These are phyloP conservation scores for Ballota nigra DNA, from an alignment of 257 asterid genomes.

Conservation along the genomic window DNA sequence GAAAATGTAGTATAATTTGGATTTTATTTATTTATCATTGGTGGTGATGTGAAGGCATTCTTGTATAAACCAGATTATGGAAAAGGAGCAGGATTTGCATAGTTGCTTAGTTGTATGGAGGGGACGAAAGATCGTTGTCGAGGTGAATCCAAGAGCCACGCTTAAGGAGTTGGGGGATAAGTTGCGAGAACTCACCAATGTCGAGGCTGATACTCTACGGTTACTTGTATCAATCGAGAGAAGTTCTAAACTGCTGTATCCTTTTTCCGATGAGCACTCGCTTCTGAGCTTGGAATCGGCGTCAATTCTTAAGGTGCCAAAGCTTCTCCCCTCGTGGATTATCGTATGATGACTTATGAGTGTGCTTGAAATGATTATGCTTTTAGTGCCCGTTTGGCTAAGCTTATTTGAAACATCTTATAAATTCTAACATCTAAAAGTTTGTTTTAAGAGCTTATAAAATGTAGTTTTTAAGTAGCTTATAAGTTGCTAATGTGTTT, in stretches of 20 bases:
- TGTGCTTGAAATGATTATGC: neutral
- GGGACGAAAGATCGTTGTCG: slow-evolving; percentile 52
- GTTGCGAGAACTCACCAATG: slow-evolving; percentile 63
- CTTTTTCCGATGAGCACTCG: slow-evolving; percentile 79
- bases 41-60: neutral
- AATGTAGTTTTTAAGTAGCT: too few relatives aligned
- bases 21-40: slow-evolving; percentile 11
- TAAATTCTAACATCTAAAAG: too few relatives aligned
- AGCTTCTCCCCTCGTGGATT: neutral
- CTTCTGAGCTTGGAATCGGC: slow-evolving; percentile 49
- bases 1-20: neutral
- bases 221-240: slow-evolving; percentile 63
- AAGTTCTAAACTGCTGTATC: slow-evolving; percentile 65
- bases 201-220: slow-evolving; percentile 67
- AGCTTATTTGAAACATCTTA: too few relatives aligned
- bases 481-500: too few relatives aligned
- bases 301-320: slow-evolving; percentile 54
- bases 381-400: too few relatives aligned
- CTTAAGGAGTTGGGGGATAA: slow-evolving; percentile 77
- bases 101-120: slow-evolving; percentile 67
- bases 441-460: too few relatives aligned
- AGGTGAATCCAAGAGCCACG: slow-evolving; percentile 47
- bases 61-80: slow-evolving; percentile 45
- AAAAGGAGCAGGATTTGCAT: slow-evolving; percentile 36
- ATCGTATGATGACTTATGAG: neutral